A percentile compares a stretch with the other conserved stretches of the same genome.
phyloP scores from a whole-genome alignment of 108 stramenopile genomes.

The Asterionellopsis glacialis region DNA sequence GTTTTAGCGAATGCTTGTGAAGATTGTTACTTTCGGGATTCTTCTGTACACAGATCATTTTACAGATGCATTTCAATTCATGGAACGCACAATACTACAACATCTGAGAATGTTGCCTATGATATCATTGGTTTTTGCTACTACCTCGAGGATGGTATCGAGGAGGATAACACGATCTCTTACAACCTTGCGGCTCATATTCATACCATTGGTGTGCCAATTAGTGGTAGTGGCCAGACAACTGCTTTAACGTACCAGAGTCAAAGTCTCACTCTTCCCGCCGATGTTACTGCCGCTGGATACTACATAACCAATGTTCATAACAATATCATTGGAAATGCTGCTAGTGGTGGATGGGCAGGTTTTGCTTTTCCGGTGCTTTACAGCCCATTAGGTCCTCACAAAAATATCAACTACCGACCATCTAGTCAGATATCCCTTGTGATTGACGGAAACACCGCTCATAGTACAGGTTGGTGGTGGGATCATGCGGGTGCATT shows the following conservation, averaged over 20 bases:
- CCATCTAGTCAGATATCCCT: constrained; percentile 10
- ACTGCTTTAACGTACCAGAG: constrained; percentile 11
- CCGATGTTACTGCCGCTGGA: constrained; percentile 36
- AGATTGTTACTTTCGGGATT: constrained; percentile 34
- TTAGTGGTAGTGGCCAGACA: constrained; percentile 16
- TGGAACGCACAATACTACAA: constrained; percentile 25
- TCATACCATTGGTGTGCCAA: constrained; percentile 23
- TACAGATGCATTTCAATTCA: constrained; percentile 48
- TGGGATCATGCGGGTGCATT: constrained; percentile 35
- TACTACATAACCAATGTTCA: constrained; percentile 44
- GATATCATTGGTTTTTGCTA: constrained; percentile 49
- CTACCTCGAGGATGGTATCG: constrained; percentile 50
- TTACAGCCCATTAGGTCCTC: constrained; percentile 11
- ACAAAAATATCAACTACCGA: constrained; percentile 11
- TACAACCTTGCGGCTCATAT: constrained; percentile 51
- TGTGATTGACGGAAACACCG: constrained; percentile 33
- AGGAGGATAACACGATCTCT: constrained; percentile 34
- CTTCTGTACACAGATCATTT: constrained; percentile 30
- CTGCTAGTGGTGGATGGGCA: constrained; percentile 39
- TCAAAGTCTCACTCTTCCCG: constrained; percentile 20
- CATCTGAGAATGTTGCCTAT: constrained; percentile 44
- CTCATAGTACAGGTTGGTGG: constrained; percentile 36
- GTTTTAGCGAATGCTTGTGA: constrained; percentile 21
- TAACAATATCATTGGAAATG: constrained; percentile 41
- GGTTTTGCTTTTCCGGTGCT: constrained; percentile 39